Base-by-base conservation (phyloP, 2,329 filamentous ascomycete genomes). In the Talaromyces atroroseus region DNA sequence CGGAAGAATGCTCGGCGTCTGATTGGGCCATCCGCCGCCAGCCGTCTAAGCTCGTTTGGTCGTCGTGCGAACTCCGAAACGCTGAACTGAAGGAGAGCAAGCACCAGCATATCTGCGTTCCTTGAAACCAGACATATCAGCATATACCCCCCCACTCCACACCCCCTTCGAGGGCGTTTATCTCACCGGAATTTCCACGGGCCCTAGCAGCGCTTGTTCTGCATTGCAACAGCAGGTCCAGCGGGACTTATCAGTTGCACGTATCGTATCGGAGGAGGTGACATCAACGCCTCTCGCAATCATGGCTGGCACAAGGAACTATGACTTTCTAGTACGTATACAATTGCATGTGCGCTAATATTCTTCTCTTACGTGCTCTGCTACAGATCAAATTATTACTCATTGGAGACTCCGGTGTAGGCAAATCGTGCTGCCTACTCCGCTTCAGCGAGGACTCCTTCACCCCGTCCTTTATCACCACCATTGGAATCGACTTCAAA, bases 401-500 rank as follows among this genome's bases (percentile, higher is more conserved):
- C 71, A 96, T 96, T 75, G 92, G 92, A 75, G 92, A 96, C 80
- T 96, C 91, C 50, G 92, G 92, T 70, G 92, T 96, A 61, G 92
- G 92, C 74, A 96, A 96, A 79, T 96, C 92, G 65, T 96, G 92
- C 85, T 96, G 92, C 77, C 83, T 96, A 74, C 81, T 96, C 71
- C 90, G 92, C 67, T 96, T 96, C 81, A 95, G 90, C 76, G 92
- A 96, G 78, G 92, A 96, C 80, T 95, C 90, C 48, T 96, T 96
- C 79, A 96, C 92, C 53, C 92, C 92, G 45, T 95, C 90, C 66
- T 96, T 96, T 82, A 96, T 96, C 80, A 96, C 92, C 61, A 99
- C 94, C 61, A 99, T 99, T 76, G 94, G 94, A 66, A 97, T 99
- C 80, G 94, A 99, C 79, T 99, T 99, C 82, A 99, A 99, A 83